Evolutionary conservation across 768 basidiomycete genomes (phyloP).

Genomic region (Collybia mongolica): DNA sequence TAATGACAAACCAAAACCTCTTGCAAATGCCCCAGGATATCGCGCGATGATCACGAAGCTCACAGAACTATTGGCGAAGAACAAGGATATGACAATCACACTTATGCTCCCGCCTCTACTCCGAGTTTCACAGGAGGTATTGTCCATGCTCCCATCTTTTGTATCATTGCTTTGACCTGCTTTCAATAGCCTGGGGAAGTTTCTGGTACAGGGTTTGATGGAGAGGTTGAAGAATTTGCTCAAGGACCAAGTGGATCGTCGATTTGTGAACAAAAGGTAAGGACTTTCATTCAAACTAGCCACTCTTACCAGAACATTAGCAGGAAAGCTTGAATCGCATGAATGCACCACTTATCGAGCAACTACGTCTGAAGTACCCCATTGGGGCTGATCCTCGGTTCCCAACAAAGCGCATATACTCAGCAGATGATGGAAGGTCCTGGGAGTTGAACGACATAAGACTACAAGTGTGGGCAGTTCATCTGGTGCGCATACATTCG

Average conservation of each 20-base stretch:
- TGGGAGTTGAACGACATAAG: constrained; percentile 1
- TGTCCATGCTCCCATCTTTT: not conserved
- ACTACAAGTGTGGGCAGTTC: constrained; percentile 1
- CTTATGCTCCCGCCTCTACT: not conserved
- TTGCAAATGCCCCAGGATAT: not conserved
- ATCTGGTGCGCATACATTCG: not conserved
- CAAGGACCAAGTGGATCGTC: not conserved
- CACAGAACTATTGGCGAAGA: not conserved
- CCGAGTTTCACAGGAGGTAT: not conserved
- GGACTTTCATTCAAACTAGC: not conserved
- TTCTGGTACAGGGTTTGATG: not conserved
- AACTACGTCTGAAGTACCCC: not conserved
- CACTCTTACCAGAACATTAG: not conserved
- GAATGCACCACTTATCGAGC: constrained; percentile 1
- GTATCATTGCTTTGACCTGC: not conserved
- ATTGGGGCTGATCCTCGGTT: not conserved
- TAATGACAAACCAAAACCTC: constrained; percentile 1
- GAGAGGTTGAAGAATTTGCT: not conserved
- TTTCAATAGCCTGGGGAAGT: not conserved
- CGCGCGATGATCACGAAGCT: constrained; percentile 1
- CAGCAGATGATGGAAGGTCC: not conserved
- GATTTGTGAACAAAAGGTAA: constrained; percentile 2
- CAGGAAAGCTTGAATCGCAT: not conserved
- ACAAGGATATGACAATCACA: constrained; percentile 1
- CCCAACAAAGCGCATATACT: not conserved